Evolutionary conservation across 768 basidiomycete genomes (phyloP).

Genomic region (Lactarius trivialis): DNA sequence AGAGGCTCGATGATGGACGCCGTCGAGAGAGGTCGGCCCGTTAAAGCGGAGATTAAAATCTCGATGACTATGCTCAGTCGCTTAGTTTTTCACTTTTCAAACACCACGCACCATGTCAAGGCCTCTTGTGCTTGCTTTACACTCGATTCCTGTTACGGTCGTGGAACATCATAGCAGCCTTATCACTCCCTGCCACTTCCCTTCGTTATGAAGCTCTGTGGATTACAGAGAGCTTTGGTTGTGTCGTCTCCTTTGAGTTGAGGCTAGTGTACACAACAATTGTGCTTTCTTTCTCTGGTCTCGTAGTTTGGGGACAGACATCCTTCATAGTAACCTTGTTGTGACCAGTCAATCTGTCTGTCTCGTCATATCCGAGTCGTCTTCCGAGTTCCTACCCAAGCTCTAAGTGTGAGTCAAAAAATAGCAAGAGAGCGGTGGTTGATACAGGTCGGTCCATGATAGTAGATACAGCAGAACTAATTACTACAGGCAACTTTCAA

Average conservation of each 20-base stretch:
- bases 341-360: not conserved
- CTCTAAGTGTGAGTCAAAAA: too few species aligned
- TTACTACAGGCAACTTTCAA: too few species aligned
- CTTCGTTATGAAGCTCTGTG: conserved; percentile 53
- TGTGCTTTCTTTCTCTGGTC: conserved; percentile 30
- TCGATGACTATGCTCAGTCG: not conserved
- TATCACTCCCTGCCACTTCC: conserved; percentile 37
- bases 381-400: too few species aligned
- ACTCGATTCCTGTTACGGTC: conserved; percentile 65
- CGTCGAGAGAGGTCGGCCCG: not conserved
- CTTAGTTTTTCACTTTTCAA: not conserved
- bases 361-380: too few species aligned
- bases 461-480: too few species aligned
- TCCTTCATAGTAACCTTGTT: conserved; percentile 14
- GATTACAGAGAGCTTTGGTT: conserved; percentile 39
- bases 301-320: conserved; percentile 72
- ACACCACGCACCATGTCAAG: conserved; percentile 62
- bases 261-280: conserved; percentile 31
- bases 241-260: conserved; percentile 57
- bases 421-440: too few species aligned
- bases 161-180: conserved; percentile 50
- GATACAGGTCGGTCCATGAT: too few species aligned
- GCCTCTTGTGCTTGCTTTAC: conserved; percentile 39
- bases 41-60: conserved; percentile 14
- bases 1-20: not conserved